A percentile compares a stretch with the other conserved stretches of the same genome.
Conservation (phyloP, 2,329 filamentous ascomycete species). For the Alternaria triticimaculans region DNA sequence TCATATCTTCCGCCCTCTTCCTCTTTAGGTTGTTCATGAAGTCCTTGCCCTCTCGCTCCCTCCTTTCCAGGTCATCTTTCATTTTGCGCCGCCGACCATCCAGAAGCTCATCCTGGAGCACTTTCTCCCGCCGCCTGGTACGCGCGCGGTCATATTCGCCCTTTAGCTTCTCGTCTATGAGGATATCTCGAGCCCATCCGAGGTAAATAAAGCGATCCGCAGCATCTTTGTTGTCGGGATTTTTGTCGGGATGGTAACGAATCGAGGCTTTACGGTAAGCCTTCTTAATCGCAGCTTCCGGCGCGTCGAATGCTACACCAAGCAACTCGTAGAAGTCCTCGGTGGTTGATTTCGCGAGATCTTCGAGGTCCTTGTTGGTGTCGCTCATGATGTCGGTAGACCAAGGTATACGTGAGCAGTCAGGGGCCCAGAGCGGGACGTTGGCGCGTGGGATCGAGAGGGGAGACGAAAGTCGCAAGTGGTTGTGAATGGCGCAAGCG, state of each 20-base stretch:
- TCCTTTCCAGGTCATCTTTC: constrained; percentile 83
- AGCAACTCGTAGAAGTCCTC: constrained; percentile 81
- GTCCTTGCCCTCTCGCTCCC: constrained; percentile 63
- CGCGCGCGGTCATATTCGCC: constrained; percentile 79
- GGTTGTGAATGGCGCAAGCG: not conserved
- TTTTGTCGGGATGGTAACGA: constrained; percentile 95
- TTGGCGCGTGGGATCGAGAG: not conserved
- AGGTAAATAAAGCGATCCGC: constrained; percentile 84
- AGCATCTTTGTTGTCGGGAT: constrained; percentile 66
- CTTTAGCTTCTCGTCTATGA: constrained; percentile 73
- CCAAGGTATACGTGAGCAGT: not conserved
- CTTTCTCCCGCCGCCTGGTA: constrained; percentile 72
- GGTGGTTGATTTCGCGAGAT: constrained; percentile 49
- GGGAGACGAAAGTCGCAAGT: not conserved
- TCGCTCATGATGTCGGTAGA: constrained; percentile 40
- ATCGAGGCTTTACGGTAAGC: constrained; percentile 85
- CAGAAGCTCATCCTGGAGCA: constrained; percentile 74
- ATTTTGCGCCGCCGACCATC: constrained; percentile 75
- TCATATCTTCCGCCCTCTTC: constrained; percentile 53
- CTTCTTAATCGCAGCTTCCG: constrained; percentile 76
- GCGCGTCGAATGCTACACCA: constrained; percentile 67
- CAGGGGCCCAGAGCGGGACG: not conserved
- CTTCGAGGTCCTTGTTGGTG: constrained; percentile 51
- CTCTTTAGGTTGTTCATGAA: constrained; percentile 49
- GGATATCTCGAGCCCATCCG: constrained; percentile 84